A percentile compares a stretch with the other conserved stretches of the same genome.
Evolutionary conservation across 1,139 yeast genomes (phyloP).

Genomic region (Candida sp.): DNA sequence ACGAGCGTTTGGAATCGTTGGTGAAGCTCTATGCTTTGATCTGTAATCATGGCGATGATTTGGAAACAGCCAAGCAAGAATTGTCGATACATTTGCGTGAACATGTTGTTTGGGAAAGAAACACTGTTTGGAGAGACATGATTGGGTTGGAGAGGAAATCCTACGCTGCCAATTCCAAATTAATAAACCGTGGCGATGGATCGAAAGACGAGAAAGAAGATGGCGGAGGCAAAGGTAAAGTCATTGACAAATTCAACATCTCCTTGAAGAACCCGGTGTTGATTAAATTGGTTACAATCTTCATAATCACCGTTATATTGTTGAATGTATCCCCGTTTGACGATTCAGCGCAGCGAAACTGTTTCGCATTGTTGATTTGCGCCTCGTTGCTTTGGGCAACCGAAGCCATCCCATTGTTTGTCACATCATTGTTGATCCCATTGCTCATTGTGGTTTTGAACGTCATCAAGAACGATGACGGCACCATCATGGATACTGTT

Average conservation of each 20-base stretch:
- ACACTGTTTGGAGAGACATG: constrained; percentile 81
- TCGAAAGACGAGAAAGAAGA: constrained; percentile 19
- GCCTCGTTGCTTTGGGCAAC: constrained; percentile 79
- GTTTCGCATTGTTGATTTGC: constrained; percentile 70
- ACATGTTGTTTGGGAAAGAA: constrained; percentile 78
- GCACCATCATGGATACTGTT: constrained; percentile 55
- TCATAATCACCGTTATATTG: constrained; percentile 48
- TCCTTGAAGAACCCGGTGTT: constrained; percentile 46
- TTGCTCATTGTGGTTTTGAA: constrained; percentile 57
- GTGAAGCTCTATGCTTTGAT: constrained; percentile 44
- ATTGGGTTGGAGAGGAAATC: constrained; percentile 80
- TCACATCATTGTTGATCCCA: constrained; percentile 69
- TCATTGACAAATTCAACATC: constrained; percentile 34
- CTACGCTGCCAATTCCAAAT: constrained; percentile 41
- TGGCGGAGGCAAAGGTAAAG: constrained; percentile 15
- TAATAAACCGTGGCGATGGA: constrained; percentile 15
- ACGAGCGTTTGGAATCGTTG: constrained; percentile 41
- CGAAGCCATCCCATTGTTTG: constrained; percentile 72
- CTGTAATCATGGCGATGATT: constrained; percentile 44
- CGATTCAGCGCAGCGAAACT: constrained; percentile 63
- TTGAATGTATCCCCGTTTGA: constrained; percentile 60
- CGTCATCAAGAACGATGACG: constrained; percentile 62
- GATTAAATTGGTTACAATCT: constrained; percentile 49
- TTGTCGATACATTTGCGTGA: constrained; percentile 68
- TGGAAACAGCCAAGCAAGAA: constrained; percentile 49